Evolutionary conservation across 257 asterid genomes (phyloP), one percentile per base, ranked within the genome.

Genomic region (Leptodermis oblonga): DNA sequence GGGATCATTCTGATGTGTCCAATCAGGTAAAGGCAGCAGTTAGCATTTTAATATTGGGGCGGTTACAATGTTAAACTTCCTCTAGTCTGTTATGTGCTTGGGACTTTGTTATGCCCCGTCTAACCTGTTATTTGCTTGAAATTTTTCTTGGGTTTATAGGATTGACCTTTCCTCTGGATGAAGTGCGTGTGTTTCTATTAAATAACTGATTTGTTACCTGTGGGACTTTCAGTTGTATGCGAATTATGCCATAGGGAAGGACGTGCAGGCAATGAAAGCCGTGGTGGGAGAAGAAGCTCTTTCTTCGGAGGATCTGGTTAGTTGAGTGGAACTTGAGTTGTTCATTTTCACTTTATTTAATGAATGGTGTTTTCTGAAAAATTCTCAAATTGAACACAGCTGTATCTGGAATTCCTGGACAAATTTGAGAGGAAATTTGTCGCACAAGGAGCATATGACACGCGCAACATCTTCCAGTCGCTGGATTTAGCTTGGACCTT

Each of bases 401-500:
- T 83, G 60, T 83, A 83, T 54, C 74, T 83, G 60, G 87, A 83
- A 74, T 83, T 83, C 68, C 82, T 83, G 2, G 87, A 83, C 76
- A 83, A 83, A 70, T 83, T 83, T 18, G 87, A 83, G 85, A 73
- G 85, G 80, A 91, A 80, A 73, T 83, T 83, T 58, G 87, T 83
- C 17, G 2, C 80, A 20, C 87, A 83, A 78, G 85, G 87, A 71
- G 87, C 87, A 22, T 83, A 83, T 26, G 87, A 83, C 70, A 83
- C 85, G 23, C 83, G 85, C 54, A 78, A 76, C 80, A 83, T 80
- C 41, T 83, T 79, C 85, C 99, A 94, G 82, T 94, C 99, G 0
- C 97, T 94, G 4, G 99, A 94, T 79, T 70, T 94, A 78, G 98
- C 99, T 5, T 94, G 99, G 99, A 94, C 99, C 4, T 87, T 94